Conservation (phyloP, 1,284 basidiomycete species). For the Gomphus bonarii region DNA sequence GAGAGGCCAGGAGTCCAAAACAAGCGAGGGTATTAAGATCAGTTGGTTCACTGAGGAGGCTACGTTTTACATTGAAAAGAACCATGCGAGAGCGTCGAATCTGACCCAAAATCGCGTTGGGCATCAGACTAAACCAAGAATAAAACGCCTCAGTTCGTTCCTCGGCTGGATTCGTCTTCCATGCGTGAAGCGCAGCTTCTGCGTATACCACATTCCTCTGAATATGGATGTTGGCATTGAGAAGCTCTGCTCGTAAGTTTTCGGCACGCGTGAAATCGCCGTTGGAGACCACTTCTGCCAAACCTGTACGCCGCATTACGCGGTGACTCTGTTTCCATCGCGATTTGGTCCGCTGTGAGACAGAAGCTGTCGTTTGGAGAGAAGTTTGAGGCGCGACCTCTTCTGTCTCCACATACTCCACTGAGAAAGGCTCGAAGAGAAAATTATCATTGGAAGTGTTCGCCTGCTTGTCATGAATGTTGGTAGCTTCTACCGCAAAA, state of each 20-base stretch:
- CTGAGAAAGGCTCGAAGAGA: conserved; percentile 2
- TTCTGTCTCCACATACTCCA: background rate
- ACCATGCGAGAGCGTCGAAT: background rate
- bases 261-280: conserved; percentile 8
- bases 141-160: conserved; percentile 9
- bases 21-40: conserved; percentile 10
- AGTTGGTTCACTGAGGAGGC: conserved; percentile 1
- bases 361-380: background rate
- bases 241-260: conserved; percentile 1
- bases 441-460: background rate
- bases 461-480: background rate
- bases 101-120: background rate
- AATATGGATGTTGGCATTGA: conserved; percentile 1
- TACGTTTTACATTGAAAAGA: background rate
- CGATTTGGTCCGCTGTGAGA: background rate
- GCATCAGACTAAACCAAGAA: conserved; percentile 5
- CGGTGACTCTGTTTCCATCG: background rate
- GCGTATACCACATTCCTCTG: conserved; percentile 6
- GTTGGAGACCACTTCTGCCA: background rate
- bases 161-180: background rate
- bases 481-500: background rate
- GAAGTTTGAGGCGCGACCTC: background rate
- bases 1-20: background rate
- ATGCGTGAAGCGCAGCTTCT: conserved; percentile 7
- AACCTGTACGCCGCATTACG: background rate